These are phyloP conservation scores for Anthracocystis setariae DNA, from an alignment of 1,284 basidiomycete species.

Conservation along the genomic window DNA sequence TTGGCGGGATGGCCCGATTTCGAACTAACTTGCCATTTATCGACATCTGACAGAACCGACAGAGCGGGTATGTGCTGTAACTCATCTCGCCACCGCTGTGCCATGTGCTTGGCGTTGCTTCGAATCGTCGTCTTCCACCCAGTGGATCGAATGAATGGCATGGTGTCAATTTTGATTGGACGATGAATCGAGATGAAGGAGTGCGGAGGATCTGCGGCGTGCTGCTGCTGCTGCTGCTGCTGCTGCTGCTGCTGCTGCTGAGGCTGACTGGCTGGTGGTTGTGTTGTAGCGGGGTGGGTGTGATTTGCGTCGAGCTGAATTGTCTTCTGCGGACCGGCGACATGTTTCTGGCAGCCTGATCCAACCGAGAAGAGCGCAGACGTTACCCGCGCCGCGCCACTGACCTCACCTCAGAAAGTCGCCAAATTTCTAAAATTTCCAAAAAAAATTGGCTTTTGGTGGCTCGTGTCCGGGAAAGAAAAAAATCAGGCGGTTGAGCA, in stretches of 20 bases:
- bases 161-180: conserved; percentile 1
- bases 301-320: too few species aligned
- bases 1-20: conserved; percentile 4
- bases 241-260: too few species aligned
- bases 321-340: neutral
- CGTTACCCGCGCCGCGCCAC: conserved; percentile 3
- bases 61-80: too few species aligned
- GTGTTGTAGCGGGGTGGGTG: too few species aligned
- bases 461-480: conserved; percentile 1
- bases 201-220: conserved; percentile 5
- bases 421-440: conserved; percentile 7
- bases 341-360: neutral
- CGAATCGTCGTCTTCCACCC: too few species aligned
- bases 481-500: conserved; percentile 11
- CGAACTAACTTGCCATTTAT: neutral
- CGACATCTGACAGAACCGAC: neutral
- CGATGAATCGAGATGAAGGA: too few species aligned
- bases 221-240: neutral
- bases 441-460: too few species aligned
- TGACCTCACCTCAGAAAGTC: conserved; percentile 2
- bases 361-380: neutral
- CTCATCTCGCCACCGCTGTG: too few species aligned
- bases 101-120: too few species aligned
- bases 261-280: neutral
- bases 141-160: neutral